Conservation (phyloP, 2,329 filamentous ascomycete genomes). For the Mollisia scopiformis region DNA sequence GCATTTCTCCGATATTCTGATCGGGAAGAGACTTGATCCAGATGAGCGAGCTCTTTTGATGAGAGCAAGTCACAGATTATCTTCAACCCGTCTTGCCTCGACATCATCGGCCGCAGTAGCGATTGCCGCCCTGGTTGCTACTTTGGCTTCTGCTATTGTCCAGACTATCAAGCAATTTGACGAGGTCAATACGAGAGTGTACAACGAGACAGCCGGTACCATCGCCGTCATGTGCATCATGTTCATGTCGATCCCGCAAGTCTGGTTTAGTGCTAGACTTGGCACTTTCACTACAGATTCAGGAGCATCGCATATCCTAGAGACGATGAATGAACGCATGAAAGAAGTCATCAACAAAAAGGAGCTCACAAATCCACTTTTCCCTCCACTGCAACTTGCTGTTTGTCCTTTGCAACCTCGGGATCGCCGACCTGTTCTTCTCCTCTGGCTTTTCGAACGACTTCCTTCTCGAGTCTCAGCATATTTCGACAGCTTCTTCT, state of each 20-base stretch:
- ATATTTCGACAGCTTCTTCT: background rate
- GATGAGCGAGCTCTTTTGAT: background rate
- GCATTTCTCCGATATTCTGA: background rate
- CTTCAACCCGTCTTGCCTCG: background rate
- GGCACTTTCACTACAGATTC: constrained; percentile 1
- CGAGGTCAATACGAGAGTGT: background rate
- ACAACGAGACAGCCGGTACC: background rate
- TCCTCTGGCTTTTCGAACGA: background rate
- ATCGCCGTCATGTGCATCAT: constrained; percentile 1
- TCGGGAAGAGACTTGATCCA: background rate
- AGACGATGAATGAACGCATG: background rate
- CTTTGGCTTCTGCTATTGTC: constrained; percentile 1
- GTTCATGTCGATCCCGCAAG: constrained; percentile 1
- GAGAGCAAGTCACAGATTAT: background rate
- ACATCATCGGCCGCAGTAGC: background rate
- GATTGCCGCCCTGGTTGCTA: background rate
- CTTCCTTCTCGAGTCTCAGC: background rate
- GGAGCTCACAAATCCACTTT: background rate
- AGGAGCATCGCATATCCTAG: background rate
- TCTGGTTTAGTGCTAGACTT: constrained; percentile 5
- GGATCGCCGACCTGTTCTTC: background rate
- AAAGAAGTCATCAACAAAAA: background rate
- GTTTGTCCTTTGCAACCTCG: background rate
- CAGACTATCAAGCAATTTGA: constrained; percentile 2
- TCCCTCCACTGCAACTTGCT: background rate